A percentile compares a stretch with the other conserved stretches of the same genome.
These are phyloP conservation scores for Salmacisia buchloeana DNA, from an alignment of 1,284 basidiomycete genomes.

Conservation along the genomic window DNA sequence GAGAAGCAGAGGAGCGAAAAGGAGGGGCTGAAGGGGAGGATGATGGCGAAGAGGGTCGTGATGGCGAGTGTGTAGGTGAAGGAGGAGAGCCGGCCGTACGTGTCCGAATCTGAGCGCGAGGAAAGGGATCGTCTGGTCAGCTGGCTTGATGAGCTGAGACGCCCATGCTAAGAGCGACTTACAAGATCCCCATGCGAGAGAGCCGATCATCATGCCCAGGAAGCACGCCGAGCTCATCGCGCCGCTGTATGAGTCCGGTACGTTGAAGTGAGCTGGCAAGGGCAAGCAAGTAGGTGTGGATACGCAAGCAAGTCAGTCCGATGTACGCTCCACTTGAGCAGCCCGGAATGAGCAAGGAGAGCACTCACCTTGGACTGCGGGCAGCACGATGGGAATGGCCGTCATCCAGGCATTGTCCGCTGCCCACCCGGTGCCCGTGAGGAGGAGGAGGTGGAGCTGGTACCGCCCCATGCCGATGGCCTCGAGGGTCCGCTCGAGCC, in stretches of 20 bases:
- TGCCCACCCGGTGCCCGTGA: conserved; percentile 42
- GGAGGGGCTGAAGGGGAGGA: conserved; percentile 69
- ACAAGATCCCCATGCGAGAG: conserved; percentile 56
- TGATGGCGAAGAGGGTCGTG: conserved; percentile 80
- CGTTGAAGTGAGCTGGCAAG: conserved; percentile 62
- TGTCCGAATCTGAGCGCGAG: conserved; percentile 44
- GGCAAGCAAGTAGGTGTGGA: too few species aligned
- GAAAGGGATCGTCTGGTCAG: neutral
- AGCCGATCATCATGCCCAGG: conserved; percentile 92
- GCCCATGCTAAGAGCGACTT: too few species aligned
- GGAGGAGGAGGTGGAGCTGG: conserved; percentile 37
- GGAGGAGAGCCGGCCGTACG: conserved; percentile 69
- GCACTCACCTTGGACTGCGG: conserved; percentile 71
- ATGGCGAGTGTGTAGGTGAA: conserved; percentile 90
- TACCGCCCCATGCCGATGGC: conserved; percentile 75
- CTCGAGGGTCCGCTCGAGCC: conserved; percentile 64
- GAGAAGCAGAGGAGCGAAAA: conserved; percentile 69
- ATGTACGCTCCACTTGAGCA: conserved; percentile 70
- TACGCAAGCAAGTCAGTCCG: too few species aligned
- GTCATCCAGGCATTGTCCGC: conserved; percentile 50
- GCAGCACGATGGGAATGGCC: conserved; percentile 75
- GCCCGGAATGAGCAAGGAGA: neutral
- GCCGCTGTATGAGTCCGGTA: conserved; percentile 70
- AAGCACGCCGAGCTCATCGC: conserved; percentile 73
- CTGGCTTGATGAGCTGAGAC: too few species aligned